Evolutionary conservation across 257 asterid genomes (phyloP), one percentile per base, ranked within the genome.

Genomic region (Plantago elongata): DNA sequence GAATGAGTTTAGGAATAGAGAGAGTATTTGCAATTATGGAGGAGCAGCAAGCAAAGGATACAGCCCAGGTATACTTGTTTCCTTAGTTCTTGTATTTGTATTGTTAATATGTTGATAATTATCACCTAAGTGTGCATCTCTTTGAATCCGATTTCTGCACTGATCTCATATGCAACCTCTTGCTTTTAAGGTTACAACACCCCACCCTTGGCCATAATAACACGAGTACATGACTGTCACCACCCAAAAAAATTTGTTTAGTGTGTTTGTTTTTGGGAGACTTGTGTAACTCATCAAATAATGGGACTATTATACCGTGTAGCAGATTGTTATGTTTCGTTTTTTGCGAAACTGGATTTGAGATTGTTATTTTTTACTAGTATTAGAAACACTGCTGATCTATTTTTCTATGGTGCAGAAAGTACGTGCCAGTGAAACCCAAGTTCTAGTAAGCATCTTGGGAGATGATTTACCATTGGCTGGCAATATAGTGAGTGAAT

Each of bases 1-100:
- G 97, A 62, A 79, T 92, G 72, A 89, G 99, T 76, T 74, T 92
- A 62, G 99, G 99, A 62, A 89, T 92, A 57, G 99, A 92, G 74
- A 78, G 99, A 65, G 99, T 84, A 5, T 92, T 93, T 71, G 72
- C 83, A 63, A 93, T 93, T 65, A 76, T 89, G 97, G 95, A 89
- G 74, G 95, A 92, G 75, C 95, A 86, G 73, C 81, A 74, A 66
- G 89, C 80, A 61, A 74, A 81, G 51, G 89, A 84, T 63, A 76
- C 62, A 65, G 79, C 82, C 68, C 86, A 81, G 95, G 99, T 89
- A 62, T 34, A 50, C 18, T 27, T 13, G 40, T 27, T 13, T 5
- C 27, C 27, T 22, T 22, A 22, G 27, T 51, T 17, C 37, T 18
- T 11, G 57, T 4, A 9, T 8, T 51, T 51, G 12, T 14, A 10